Conservation (phyloP, 2,329 filamentous ascomycete genomes). For the Pseudocercospora pini-densiflorae region DNA sequence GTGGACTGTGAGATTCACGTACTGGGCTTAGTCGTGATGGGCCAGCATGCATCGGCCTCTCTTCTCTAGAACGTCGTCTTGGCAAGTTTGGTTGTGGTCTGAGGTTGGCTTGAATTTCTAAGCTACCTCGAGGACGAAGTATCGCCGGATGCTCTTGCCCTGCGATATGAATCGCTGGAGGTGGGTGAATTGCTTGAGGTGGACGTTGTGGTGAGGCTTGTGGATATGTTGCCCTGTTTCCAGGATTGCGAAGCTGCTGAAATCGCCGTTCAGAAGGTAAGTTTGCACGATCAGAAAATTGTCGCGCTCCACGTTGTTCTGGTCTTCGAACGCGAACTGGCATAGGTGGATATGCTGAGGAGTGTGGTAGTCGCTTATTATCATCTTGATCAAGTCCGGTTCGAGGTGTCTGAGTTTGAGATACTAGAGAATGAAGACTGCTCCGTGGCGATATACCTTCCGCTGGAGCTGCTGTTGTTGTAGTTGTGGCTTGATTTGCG, state of each 20-base stretch:
- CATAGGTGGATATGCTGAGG: not conserved
- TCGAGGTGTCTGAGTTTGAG: not conserved
- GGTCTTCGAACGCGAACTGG: not conserved
- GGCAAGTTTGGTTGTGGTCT: not conserved
- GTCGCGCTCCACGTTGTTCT: not conserved
- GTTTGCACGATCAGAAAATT: no score
- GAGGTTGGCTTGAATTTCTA: not conserved
- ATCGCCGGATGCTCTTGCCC: not conserved
- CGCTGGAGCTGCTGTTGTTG: no score
- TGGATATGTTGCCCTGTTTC: not conserved
- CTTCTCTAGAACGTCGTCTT: not conserved
- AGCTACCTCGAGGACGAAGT: not conserved
- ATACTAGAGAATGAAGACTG: no score
- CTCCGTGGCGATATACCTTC: no score
- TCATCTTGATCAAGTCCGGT: not conserved
- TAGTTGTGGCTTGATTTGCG: no score
- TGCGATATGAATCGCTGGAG: no score
- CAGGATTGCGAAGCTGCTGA: not conserved
- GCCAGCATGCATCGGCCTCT: not conserved
- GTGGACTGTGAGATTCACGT: not conserved
- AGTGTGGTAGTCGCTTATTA: not conserved
- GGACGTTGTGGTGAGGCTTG: not conserved
- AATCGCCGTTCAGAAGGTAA: not conserved
- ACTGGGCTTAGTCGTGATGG: not conserved
- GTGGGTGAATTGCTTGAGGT: not conserved